These are phyloP conservation scores for Penicillium brevicompactum DNA, from an alignment of 2,329 filamentous ascomycete species.

Conservation along the genomic window DNA sequence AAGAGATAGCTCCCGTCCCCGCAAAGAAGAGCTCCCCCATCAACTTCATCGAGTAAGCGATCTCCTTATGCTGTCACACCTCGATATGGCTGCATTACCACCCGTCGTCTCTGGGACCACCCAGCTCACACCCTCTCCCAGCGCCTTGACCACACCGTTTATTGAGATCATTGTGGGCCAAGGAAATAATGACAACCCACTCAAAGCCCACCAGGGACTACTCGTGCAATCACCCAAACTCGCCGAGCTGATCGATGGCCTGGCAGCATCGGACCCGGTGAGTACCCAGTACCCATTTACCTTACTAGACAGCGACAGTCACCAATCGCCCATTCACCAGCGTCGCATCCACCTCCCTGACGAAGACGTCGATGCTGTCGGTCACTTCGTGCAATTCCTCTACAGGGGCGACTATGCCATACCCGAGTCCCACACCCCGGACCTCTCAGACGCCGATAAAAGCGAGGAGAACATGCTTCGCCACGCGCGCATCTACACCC, in stretches of 20 bases:
- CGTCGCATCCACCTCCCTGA: conserved; percentile 68
- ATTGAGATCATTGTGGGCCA: conserved; percentile 68
- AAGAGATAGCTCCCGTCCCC: conserved; percentile 14
- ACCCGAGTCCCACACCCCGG: conserved; percentile 59
- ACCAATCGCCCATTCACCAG: conserved; percentile 38
- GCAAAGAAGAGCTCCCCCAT: conserved; percentile 22
- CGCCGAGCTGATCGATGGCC: conserved; percentile 61
- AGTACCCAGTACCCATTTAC: no score
- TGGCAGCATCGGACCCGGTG: conserved; percentile 56
- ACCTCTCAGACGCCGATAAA: conserved; percentile 68
- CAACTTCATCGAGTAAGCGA: conserved; percentile 35
- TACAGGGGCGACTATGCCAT: conserved; percentile 90
- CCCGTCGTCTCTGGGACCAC: not conserved
- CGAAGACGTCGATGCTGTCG: conserved; percentile 72
- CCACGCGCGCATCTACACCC: conserved; percentile 86
- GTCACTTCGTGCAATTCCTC: conserved; percentile 79
- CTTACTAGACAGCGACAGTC: not conserved
- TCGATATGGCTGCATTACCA: not conserved
- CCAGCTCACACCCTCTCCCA: conserved; percentile 16
- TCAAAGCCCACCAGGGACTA: conserved; percentile 79
- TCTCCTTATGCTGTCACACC: not conserved
- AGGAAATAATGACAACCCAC: conserved; percentile 60
- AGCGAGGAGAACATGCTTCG: conserved; percentile 82
- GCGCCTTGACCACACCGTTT: conserved; percentile 68
- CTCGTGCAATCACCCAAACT: conserved; percentile 76